A percentile compares a stretch with the other conserved stretches of the same genome.
Conservation (phyloP, 345 rosid species). For the Atalantia buxifolia region DNA sequence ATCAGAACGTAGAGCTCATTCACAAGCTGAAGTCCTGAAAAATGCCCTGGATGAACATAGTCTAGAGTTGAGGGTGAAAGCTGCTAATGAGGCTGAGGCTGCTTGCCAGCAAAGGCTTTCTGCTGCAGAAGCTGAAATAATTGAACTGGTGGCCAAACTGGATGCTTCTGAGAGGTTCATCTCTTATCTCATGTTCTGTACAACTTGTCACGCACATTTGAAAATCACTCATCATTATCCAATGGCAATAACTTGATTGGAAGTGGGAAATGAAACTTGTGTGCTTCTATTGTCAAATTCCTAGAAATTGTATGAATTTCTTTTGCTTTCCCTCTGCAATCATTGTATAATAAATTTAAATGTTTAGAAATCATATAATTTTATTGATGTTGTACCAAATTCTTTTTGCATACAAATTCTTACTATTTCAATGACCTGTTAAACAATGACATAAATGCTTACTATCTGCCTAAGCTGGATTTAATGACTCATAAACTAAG, state of each 20-base stretch:
- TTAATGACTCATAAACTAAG: neutral
- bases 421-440: neutral
- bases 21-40: slow-evolving; percentile 72
- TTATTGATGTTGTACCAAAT: neutral
- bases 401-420: neutral
- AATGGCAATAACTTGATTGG: neutral
- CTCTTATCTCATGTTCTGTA: slow-evolving; percentile 6
- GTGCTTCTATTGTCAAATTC: neutral
- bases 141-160: slow-evolving; percentile 66
- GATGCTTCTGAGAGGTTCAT: slow-evolving; percentile 75
- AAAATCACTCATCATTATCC: neutral
- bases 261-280: neutral
- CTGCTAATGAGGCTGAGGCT: slow-evolving; percentile 88
- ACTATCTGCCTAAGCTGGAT: neutral
- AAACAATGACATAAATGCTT: neutral
- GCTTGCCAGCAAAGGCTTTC: slow-evolving; percentile 91
- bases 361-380: neutral
- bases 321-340: neutral
- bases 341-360: neutral
- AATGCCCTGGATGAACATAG: slow-evolving; percentile 80
- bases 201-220: neutral
- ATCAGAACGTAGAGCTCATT: slow-evolving; percentile 64
- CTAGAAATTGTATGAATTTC: neutral
- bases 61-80: slow-evolving; percentile 91
- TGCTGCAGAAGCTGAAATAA: slow-evolving; percentile 81